phyloP scores from a whole-genome alignment of 2,329 filamentous ascomycete species.

The Neofusicoccum kwambonambiense region DNA sequence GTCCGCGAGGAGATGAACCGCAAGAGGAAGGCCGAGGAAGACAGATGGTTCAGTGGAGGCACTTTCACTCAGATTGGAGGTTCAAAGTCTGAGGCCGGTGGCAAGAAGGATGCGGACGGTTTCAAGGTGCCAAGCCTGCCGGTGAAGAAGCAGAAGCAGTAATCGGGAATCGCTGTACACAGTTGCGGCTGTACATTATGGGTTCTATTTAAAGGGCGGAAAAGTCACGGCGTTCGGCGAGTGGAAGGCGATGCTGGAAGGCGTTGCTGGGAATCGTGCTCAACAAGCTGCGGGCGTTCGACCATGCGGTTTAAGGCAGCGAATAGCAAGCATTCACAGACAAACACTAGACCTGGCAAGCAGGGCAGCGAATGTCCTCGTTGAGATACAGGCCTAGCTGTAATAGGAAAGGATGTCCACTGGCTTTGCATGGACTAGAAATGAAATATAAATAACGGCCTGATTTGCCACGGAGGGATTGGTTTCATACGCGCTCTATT shows the following conservation, averaged over 20 bases:
- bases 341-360: not conserved
- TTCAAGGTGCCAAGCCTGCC: conserved; percentile 84
- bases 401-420: conserved; percentile 2
- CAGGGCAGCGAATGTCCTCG: not conserved
- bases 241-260: not conserved
- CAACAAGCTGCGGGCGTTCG: not conserved
- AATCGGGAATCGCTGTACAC: not conserved
- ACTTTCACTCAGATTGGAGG: conserved; percentile 83
- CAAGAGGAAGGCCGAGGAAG: conserved; percentile 91
- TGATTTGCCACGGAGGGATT: not conserved
- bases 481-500: not conserved
- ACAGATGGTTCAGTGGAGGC: conserved; percentile 96
- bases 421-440: not conserved
- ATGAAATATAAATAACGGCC: not conserved
- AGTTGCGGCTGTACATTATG: not conserved
- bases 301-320: not conserved
- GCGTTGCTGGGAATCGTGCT: not conserved
- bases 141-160: conserved; percentile 61
- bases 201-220: not conserved
- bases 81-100: conserved; percentile 23
- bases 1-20: conserved; percentile 80
- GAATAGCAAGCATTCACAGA: not conserved
- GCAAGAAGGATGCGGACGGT: conserved; percentile 54
- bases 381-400: not conserved
- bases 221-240: conserved; percentile 1